Percentiles rank a stretch among this genome's conserved stretches.
phyloP scores from a whole-genome alignment of 768 basidiomycete genomes.

The Rhizopogon vinicolor region DNA sequence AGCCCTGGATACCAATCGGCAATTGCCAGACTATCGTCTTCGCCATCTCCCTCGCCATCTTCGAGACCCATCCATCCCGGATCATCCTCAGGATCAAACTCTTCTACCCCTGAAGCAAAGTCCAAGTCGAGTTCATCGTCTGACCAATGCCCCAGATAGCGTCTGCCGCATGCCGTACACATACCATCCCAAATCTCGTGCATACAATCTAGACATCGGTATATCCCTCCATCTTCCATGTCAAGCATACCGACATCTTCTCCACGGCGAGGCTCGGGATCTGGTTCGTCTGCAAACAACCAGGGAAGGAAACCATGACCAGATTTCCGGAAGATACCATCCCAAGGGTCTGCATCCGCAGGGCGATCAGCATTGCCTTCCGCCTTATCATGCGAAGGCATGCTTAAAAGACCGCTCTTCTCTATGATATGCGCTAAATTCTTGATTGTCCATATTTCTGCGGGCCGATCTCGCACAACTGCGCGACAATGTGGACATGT shows the following conservation, averaged over 20 bases:
- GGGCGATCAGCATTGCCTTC: slow-evolving; percentile 24
- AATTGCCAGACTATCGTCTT: slow-evolving; percentile 17
- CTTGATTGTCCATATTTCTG: slow-evolving; percentile 45
- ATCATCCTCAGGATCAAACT: slow-evolving; percentile 23
- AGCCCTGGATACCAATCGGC: slow-evolving; percentile 15
- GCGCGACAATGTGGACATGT: slow-evolving; percentile 43
- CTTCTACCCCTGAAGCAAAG: slow-evolving; percentile 33
- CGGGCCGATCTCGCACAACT: slow-evolving; percentile 38
- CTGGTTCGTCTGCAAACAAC: slow-evolving; percentile 13
- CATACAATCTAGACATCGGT: slow-evolving; percentile 70
- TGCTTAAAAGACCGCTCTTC: slow-evolving; percentile 46
- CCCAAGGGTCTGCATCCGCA: slow-evolving; percentile 55
- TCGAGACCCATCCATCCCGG: slow-evolving; percentile 30
- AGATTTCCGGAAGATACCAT: slow-evolving; percentile 47
- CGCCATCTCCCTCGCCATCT: slow-evolving; percentile 29
- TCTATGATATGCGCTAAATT: slow-evolving; percentile 41
- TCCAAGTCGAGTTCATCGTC: slow-evolving; percentile 30
- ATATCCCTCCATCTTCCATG: slow-evolving; percentile 71
- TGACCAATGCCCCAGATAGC: slow-evolving; percentile 50
- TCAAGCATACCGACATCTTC: slow-evolving; percentile 61
- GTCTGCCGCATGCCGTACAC: slow-evolving; percentile 58
- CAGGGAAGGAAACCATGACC: slow-evolving; percentile 14
- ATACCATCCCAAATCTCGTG: slow-evolving; percentile 73
- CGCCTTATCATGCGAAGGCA: slow-evolving; percentile 6
- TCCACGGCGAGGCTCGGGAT: slow-evolving; percentile 18